Conservation (phyloP, 2,329 filamentous ascomycete species). For the Byssochlamys sp. region DNA sequence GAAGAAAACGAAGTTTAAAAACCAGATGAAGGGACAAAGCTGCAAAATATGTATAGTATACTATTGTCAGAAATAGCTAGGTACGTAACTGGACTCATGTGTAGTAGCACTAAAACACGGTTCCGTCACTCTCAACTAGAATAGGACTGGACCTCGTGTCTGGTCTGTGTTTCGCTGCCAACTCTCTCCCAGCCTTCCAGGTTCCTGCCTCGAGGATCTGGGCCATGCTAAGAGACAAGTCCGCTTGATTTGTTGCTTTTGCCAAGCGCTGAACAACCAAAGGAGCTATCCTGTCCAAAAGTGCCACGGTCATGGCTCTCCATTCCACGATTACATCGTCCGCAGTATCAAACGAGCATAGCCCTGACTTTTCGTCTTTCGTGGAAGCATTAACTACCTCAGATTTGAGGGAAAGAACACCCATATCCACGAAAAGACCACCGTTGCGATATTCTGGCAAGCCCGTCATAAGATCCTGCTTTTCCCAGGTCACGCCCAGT, state of each 20-base stretch:
- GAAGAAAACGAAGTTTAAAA: too few species aligned
- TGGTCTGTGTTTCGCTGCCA: constrained; percentile 25
- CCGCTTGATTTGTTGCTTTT: constrained; percentile 13
- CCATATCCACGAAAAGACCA: constrained; percentile 56
- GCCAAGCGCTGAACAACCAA: constrained; percentile 39
- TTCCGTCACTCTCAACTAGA: constrained; percentile 31
- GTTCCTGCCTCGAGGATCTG: constrained; percentile 47
- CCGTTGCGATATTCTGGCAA: constrained; percentile 79
- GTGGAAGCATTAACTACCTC: constrained; percentile 37
- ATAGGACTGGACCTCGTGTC: constrained; percentile 29
- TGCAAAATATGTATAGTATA: not conserved
- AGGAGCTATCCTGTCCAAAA: constrained; percentile 46
- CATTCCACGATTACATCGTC: constrained; percentile 58
- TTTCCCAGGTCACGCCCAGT: constrained; percentile 44
- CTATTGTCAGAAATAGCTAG: not conserved
- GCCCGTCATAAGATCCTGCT: constrained; percentile 52
- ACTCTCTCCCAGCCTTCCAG: constrained; percentile 41
- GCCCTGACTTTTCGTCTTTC: constrained; percentile 30
- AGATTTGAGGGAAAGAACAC: constrained; percentile 44
- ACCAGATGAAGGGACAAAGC: not conserved
- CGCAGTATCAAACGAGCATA: constrained; percentile 46
- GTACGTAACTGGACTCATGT: not conserved
- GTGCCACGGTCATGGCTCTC: constrained; percentile 54
- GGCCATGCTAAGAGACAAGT: constrained; percentile 36
- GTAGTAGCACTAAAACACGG: constrained; percentile 21